Evolutionary conservation across 1,284 basidiomycete genomes (phyloP), one percentile per base, ranked within the genome.

Genomic region (Fistulina hepatica): DNA sequence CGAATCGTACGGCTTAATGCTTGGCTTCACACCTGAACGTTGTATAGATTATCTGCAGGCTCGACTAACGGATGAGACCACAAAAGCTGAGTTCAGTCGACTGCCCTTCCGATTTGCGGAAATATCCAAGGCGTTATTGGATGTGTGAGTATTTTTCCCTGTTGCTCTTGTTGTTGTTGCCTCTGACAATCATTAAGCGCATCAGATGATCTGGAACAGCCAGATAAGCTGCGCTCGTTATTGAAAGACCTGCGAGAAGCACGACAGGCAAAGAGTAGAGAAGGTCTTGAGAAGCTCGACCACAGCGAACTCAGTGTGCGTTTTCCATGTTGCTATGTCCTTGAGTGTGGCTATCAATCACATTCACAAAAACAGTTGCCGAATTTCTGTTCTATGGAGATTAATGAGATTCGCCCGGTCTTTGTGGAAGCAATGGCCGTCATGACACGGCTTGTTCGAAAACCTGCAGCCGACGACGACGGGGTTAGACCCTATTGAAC

Each of bases 161-260:
- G 17, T 21, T 28, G 3, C 33, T 39, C 13, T 6, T 30, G n/a
- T 16, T 19, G 28, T 31, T 13, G 11, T 8, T 30, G n/a, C 28
- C 22, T 23, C 28, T 39, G 21, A 36, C 38, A 19, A 25, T 34
- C 15, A 26, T 40, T 11, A 49, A 97, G 93, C 0, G 93, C 94
- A 0, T 69, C 85, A 6, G 92, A 97, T 52, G 93, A 98, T 50
- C 61, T 97, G 2, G 71, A 80, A 34, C 76, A 80, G 36, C 76
- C 90, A 1, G 88, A 91, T 39, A 79, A 75, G 45, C 65, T 98
- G 12, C 75, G 90, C 2, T 76, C 80, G 2, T 59, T 97, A 3
- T 70, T 98, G 27, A 94, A 97, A 58, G 92, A 97, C 55, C 69
- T 98, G 22, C 81, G 91, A 12, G 93, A 98, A 63, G 86, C 86